Conservation (phyloP, 2,329 filamentous ascomycete species). For the Colletotrichum sp. region DNA sequence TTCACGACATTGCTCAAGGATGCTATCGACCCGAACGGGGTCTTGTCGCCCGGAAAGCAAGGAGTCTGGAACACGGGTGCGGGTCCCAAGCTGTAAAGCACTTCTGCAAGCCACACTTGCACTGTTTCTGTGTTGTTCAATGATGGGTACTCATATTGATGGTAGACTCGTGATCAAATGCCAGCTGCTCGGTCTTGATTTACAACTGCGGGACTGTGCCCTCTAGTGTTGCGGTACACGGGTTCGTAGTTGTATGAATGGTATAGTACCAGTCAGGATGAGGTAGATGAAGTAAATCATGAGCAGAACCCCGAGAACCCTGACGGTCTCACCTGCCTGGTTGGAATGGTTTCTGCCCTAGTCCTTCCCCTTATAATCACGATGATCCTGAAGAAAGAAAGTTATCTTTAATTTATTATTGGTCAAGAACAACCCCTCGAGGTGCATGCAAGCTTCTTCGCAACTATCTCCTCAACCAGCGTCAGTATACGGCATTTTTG, state of each 20-base stretch:
- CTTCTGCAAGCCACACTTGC: neutral
- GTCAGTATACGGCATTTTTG: neutral
- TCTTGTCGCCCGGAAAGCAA: constrained; percentile 42
- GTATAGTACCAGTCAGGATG: neutral
- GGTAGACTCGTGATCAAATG: neutral
- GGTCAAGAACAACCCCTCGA: neutral
- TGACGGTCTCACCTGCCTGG: neutral
- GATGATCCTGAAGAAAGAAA: neutral
- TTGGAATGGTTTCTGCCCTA: too few relatives aligned
- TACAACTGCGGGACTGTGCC: accelerated
- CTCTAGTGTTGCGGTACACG: neutral
- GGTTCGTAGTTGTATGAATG: neutral
- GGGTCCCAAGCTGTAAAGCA: neutral
- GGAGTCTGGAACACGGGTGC: constrained; percentile 35
- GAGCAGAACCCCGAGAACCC: neutral
- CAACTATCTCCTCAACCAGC: too few relatives aligned
- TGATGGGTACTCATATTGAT: neutral
- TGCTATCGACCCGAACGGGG: constrained; percentile 40
- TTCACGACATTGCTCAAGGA: constrained; percentile 45
- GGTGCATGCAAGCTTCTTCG: neutral
- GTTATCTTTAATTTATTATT: neutral
- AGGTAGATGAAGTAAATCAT: neutral
- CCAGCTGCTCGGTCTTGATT: neutral
- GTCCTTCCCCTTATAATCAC: neutral
- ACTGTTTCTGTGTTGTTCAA: neutral